Base-by-base conservation (phyloP, 148 eudicot species). In the Tetragonia tetragonoides region DNA sequence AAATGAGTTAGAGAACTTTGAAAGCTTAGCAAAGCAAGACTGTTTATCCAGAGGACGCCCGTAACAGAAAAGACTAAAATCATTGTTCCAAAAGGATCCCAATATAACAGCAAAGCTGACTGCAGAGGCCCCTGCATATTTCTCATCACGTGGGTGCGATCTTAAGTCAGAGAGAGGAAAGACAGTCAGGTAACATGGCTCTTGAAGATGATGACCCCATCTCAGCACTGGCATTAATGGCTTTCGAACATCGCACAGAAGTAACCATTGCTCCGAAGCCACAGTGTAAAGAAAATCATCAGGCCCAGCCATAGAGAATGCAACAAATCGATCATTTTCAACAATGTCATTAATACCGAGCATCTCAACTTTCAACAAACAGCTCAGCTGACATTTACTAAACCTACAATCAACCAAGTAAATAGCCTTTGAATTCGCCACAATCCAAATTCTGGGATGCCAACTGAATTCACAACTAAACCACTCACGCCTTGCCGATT, bases 61-160 rank as follows among this genome's bases (percentile, higher is more conserved):
- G 77, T 85, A 89, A 77, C 90, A 88, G 78, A 94, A 92, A 20
- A 92, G 77, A 70, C 81, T 84, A 78, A 92, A 95, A 54, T 89
- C 87, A 34, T 85, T 78, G 47, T 87, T 80, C 97, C 92, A 92
- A 76, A 95, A 90, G 4, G 99, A 95, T 65, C 99, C 99, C 77
- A 95, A 60, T 46, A 95, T 8, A 77, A 95, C 77, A 73, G 89
- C 89, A 83, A 75, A 83, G 14, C 97, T 94, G 38, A 54, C 54
- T 46, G 87, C 83, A 53, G 91, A 88, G 76, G 86, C 83, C 83
- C 67, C 80, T 23, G 53, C 72, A 81, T 67, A 85, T 37, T 77
- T 77, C 38, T 75, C 88, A 85, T 82, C 83, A 73, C 75, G 69
- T 5, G 86, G 81, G 28, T 81, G 78, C 67, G 90, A 84, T 83